These are phyloP conservation scores for Blastobotrys illinoisensis DNA, from an alignment of 1,139 yeast species.

Conservation along the genomic window DNA sequence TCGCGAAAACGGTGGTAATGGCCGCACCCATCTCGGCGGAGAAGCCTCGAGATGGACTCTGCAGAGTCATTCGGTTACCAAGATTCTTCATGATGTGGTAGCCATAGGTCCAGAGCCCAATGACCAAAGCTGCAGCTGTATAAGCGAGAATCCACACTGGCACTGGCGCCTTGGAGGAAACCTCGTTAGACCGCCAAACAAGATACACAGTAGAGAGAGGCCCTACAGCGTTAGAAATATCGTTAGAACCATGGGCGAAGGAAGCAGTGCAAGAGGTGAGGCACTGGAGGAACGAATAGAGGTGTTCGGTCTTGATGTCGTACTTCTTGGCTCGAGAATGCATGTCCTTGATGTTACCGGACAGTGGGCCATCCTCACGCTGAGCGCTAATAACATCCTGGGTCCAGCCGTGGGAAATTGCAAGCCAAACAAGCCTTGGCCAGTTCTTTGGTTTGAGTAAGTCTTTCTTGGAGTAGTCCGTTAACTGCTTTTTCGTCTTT, in stretches of 20 bases:
- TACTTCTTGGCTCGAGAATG: constrained; percentile 59
- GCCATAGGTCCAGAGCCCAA: constrained; percentile 72
- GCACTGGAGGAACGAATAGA: constrained; percentile 66
- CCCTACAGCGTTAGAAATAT: constrained; percentile 74
- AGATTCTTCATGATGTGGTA: constrained; percentile 65
- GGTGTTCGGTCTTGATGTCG: constrained; percentile 65
- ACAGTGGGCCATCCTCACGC: constrained; percentile 31
- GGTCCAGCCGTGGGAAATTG: constrained; percentile 42
- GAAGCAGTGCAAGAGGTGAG: constrained; percentile 77
- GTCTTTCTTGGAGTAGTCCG: constrained; percentile 7
- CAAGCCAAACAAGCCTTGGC: constrained; percentile 8
- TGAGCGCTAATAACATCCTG: constrained; percentile 58
- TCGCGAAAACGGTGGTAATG: constrained; percentile 67
- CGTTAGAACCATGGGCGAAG: constrained; percentile 75
- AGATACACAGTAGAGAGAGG: constrained; percentile 64
- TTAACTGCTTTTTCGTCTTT: background rate
- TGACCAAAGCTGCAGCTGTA: constrained; percentile 61
- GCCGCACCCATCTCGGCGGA: constrained; percentile 78
- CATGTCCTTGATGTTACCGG: constrained; percentile 41
- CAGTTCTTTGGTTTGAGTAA: constrained; percentile 1
- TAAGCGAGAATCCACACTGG: constrained; percentile 70
- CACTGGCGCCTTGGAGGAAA: constrained; percentile 48
- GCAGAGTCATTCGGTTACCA: constrained; percentile 71
- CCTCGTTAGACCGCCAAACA: constrained; percentile 53
- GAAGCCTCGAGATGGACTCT: constrained; percentile 79